A percentile compares a stretch with the other conserved stretches of the same genome.
These are phyloP conservation scores for Ilex paraguariensis DNA, from an alignment of 305 asterid species.

Conservation along the genomic window DNA sequence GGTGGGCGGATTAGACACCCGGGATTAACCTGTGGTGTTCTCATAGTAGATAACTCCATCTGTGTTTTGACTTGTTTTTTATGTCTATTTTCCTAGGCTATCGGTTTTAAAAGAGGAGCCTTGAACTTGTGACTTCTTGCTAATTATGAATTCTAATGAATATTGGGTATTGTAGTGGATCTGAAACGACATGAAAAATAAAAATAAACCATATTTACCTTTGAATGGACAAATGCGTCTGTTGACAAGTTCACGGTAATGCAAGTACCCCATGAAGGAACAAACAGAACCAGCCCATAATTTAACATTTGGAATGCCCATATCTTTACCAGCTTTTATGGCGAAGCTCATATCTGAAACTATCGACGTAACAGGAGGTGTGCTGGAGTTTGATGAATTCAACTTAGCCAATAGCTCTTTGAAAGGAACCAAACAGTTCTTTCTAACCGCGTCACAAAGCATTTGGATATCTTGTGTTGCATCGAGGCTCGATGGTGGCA, in stretches of 20 bases:
- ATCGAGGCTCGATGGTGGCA: conserved; percentile 29
- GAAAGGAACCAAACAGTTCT: conserved; percentile 42
- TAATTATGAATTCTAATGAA: neutral
- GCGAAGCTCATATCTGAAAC: conserved; percentile 46
- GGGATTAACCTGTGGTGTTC: neutral
- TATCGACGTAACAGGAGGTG: conserved; percentile 35
- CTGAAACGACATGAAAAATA: too few species aligned
- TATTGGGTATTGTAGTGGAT: too few species aligned
- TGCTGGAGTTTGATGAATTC: conserved; percentile 12
- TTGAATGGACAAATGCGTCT: conserved; percentile 41
- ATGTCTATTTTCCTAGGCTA: neutral
- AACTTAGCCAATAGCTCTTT: conserved; percentile 37
- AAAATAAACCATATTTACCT: conserved; percentile 12
- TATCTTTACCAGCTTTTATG: conserved; percentile 32
- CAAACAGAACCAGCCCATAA: conserved; percentile 56
- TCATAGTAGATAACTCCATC: neutral
- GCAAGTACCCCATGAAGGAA: conserved; percentile 38
- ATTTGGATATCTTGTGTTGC: conserved; percentile 40
- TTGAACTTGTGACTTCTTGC: neutral
- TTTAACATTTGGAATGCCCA: conserved; percentile 43
- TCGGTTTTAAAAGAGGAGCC: neutral
- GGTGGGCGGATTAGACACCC: too few species aligned
- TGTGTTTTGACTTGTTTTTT: too few species aligned
- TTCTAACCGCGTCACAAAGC: conserved; percentile 27
- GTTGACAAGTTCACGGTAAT: conserved; percentile 25